phyloP scores from a whole-genome alignment of 169 alveolate genomes.

The Eimeria praecox region DNA sequence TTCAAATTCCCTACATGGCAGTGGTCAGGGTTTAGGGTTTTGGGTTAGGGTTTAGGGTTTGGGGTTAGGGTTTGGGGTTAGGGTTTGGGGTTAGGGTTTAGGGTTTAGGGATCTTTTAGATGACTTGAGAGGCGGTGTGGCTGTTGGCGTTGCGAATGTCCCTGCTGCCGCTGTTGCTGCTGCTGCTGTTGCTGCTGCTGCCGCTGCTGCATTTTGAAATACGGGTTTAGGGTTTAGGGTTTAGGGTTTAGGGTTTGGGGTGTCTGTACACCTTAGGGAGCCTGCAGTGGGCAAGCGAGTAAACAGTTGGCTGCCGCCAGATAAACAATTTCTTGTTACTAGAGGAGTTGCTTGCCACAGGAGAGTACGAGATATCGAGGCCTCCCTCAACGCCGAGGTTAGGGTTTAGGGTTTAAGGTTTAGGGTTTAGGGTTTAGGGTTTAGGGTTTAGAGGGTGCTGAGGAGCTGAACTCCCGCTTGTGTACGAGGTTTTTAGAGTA shows the following conservation, averaged over 20 bases:
- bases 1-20: constrained; percentile 94
- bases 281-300: constrained; percentile 76
- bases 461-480: not conserved
- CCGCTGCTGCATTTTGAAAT: no score
- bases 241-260: not conserved
- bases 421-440: not conserved
- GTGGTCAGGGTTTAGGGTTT: constrained; percentile 84
- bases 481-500: not conserved
- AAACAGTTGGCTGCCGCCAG: constrained; percentile 90
- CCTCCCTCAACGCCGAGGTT: constrained; percentile 68
- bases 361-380: constrained; percentile 87
- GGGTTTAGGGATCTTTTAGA: not conserved
- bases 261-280: constrained; percentile 46
- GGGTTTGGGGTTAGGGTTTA: not conserved
- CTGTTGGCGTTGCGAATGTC: not conserved
- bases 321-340: constrained; percentile 90
- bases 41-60: not conserved
- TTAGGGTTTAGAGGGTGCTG: not conserved
- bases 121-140: not conserved
- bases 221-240: not conserved
- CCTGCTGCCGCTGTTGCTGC: not conserved
- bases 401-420: not conserved
- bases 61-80: not conserved
- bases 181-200: not conserved
- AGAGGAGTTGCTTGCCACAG: constrained; percentile 88